phyloP scores from a whole-genome alignment of 2,329 filamentous ascomycete species.

The Fusarium haematococcum region DNA sequence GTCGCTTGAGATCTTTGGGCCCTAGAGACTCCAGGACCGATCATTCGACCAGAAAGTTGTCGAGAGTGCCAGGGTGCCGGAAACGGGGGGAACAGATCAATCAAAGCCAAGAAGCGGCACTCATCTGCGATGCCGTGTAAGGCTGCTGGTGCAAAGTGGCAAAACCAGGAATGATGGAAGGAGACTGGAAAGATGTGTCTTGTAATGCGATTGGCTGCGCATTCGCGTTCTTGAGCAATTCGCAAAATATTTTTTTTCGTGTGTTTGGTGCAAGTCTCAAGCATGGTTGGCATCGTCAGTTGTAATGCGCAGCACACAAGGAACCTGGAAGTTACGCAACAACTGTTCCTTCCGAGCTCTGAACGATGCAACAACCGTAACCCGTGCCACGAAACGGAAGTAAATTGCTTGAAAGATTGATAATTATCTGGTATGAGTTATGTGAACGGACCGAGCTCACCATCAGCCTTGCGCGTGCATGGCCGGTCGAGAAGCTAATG shows the following conservation, averaged over 20 bases:
- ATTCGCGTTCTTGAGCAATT: neutral
- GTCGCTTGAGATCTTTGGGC: conserved; percentile 54
- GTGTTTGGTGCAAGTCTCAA: neutral
- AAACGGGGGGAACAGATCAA: conserved; percentile 26
- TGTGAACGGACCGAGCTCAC: neutral
- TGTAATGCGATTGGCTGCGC: neutral
- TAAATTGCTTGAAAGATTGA: neutral
- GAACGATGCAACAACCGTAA: neutral
- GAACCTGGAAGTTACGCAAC: neutral
- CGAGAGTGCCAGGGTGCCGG: conserved; percentile 39
- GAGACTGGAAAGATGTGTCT: conserved; percentile 9
- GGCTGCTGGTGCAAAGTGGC: neutral
- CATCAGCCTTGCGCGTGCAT: neutral
- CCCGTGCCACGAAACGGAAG: neutral
- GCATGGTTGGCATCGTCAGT: neutral
- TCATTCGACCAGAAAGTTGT: conserved; percentile 41
- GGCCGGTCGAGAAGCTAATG: neutral
- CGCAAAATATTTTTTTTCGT: neutral
- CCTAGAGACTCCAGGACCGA: conserved; percentile 45
- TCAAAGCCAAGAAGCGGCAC: conserved; percentile 29
- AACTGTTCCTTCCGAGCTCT: neutral
- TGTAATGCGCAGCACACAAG: neutral
- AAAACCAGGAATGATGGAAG: neutral
- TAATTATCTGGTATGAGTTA: neutral
- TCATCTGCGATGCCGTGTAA: conserved; percentile 14